Percentiles rank a stretch among this genome's conserved stretches.
Conservation (phyloP, 495 filamentous ascomycete species). For the Aspergillus asperescens region DNA sequence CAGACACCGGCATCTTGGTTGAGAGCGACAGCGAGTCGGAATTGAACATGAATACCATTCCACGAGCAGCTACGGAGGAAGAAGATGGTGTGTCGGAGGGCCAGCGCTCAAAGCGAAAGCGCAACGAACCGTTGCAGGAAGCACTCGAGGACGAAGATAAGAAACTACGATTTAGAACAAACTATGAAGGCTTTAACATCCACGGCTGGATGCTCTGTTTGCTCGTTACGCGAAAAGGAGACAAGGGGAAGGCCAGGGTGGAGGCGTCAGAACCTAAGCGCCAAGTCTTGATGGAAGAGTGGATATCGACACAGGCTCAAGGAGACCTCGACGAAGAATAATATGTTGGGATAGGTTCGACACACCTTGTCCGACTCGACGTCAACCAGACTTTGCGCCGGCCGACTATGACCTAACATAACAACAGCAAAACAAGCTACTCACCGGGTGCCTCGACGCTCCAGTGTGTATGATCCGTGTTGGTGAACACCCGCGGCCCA, state of each 20-base stretch:
- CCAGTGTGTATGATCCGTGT: not conserved
- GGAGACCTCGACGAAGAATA: constrained; percentile 43
- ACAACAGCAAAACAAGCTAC: not conserved
- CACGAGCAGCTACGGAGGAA: constrained; percentile 22
- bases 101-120: constrained; percentile 17
- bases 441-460: not conserved
- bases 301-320: constrained; percentile 69
- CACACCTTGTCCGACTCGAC: not conserved
- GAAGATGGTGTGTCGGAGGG: constrained; percentile 7
- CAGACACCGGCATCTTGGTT: constrained; percentile 35
- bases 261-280: constrained; percentile 38
- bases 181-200: constrained; percentile 93
- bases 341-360: not conserved
- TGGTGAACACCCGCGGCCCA: not conserved
- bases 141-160: constrained; percentile 62
- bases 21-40: constrained; percentile 39
- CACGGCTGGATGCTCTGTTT: constrained; percentile 87
- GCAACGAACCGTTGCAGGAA: constrained; percentile 5
- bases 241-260: constrained; percentile 29
- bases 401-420: not conserved
- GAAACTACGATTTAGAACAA: constrained; percentile 75
- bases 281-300: constrained; percentile 87
- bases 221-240: constrained; percentile 70
- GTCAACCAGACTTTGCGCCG: not conserved
- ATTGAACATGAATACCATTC: constrained; percentile 35